phyloP scores from a whole-genome alignment of 352 stramenopile species.

The Phytopythium aichiense region DNA sequence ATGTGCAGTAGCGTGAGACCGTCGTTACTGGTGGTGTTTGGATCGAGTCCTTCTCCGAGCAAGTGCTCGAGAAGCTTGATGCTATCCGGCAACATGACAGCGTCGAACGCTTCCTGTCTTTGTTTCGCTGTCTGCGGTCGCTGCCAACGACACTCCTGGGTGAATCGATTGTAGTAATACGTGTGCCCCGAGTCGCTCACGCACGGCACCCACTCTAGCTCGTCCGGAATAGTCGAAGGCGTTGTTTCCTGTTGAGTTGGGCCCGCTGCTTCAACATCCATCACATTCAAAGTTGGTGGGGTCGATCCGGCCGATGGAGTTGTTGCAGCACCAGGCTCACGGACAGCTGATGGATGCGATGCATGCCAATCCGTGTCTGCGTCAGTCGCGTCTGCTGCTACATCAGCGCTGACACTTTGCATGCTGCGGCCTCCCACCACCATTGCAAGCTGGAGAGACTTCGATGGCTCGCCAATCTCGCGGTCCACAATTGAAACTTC shows the following conservation, averaged over 20 bases:
- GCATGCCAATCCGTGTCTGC: neutral
- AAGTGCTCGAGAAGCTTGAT: constrained; percentile 28
- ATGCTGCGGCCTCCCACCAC: neutral
- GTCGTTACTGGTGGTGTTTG: constrained; percentile 26
- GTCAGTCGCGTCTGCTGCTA: neutral
- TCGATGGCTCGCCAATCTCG: neutral
- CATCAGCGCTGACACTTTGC: neutral
- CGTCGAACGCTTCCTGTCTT: constrained; percentile 9
- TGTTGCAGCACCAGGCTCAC: neutral
- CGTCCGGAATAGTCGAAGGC: neutral
- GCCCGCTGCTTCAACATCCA: neutral
- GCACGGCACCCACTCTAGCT: constrained; percentile 35
- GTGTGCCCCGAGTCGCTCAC: constrained; percentile 43
- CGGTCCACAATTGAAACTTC: neutral
- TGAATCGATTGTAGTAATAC: constrained; percentile 73
- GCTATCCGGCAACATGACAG: constrained; percentile 21
- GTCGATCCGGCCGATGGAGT: neutral
- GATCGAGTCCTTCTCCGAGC: constrained; percentile 28
- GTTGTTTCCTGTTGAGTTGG: neutral
- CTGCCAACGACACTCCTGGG: constrained; percentile 60
- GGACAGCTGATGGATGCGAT: neutral
- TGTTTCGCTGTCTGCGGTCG: constrained; percentile 14
- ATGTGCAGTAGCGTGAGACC: constrained; percentile 46
- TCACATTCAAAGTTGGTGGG: neutral
- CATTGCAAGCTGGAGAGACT: neutral